Evolutionary conservation across 371 early-diverging fungal species (phyloP), one percentile per base, ranked within the genome.

Genomic region (Mucor irregularis): DNA sequence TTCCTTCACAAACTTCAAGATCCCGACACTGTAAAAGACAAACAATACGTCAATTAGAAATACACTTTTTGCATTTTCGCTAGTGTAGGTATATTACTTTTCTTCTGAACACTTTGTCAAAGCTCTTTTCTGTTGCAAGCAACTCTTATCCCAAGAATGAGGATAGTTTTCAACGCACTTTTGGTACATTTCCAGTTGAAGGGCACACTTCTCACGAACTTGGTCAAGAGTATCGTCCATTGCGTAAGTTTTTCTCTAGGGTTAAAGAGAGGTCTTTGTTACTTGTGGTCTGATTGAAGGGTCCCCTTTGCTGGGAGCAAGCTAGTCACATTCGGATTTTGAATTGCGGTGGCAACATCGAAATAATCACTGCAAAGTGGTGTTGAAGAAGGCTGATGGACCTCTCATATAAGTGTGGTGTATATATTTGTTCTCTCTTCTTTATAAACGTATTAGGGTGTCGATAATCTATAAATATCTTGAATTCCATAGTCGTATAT

Each of bases 51-150:
- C n/a, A n/a, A n/a, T n/a, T 49, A 16, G 26, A 26, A 26, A 26
- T 5, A 35, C 9, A 24, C 16, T 17, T 16, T 10, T 17, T n/a
- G 14, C 4, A 37, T 28, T 4, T 37, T 25, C 16, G 29, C 10
- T 17, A n/a, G 25, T 25, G 17, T 10, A 38, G 28, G 16, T 1
- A 24, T 66, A 38, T 61, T 80, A 88, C 90, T 88, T 86, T 67
- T 90, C 86, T 69, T 92, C 91, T 0, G 91, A 86, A 58, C 93
- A 92, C 61, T 83, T 85, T 25, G 89, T 90, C 25, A 92, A 76
- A 7, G 90, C 90, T 24, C 80, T 65, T 48, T 86, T 87, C 62
- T 90, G 84, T 43, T 83, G 81, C 19, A 78, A 65, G 67, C 93
- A 92, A 40, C 76, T 82, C 19, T 81, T 70, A 56, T 85, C 83